Evolutionary conservation across 352 stramenopile genomes (phyloP).

Genomic region (Phytophthora constricta): DNA sequence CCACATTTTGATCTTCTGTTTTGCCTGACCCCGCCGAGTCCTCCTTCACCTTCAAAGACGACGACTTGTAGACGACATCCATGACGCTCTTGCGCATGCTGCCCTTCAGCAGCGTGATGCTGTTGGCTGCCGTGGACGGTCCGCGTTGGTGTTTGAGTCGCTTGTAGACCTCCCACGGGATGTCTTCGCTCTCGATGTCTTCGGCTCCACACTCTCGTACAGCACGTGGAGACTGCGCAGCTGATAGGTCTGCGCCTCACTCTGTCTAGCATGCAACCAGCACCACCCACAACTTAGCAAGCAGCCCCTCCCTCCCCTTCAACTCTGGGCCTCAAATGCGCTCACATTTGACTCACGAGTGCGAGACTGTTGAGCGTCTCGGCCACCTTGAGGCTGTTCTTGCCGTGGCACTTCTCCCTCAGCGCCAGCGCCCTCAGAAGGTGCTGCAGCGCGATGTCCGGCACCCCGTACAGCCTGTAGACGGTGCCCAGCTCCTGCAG

Average conservation of each 20-base stretch:
- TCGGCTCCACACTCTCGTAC: slow-evolving; percentile 59
- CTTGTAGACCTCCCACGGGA: slow-evolving; percentile 85
- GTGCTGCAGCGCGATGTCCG: slow-evolving; percentile 64
- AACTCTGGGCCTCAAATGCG: background rate
- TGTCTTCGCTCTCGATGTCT: slow-evolving; percentile 78
- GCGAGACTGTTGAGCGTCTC: slow-evolving; percentile 84
- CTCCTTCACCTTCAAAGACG: background rate
- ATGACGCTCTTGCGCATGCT: slow-evolving; percentile 68
- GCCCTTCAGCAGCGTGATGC: slow-evolving; percentile 65
- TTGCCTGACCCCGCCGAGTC: background rate
- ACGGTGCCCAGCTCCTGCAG: slow-evolving; percentile 72
- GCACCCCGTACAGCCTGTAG: slow-evolving; percentile 64
- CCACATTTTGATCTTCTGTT: background rate
- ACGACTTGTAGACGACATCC: slow-evolving; percentile 39
- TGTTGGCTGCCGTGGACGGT: slow-evolving; percentile 63
- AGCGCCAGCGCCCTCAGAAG: slow-evolving; percentile 58
- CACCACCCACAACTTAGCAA: background rate
- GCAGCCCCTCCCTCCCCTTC: background rate
- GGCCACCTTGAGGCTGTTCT: slow-evolving; percentile 70
- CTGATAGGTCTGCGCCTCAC: slow-evolving; percentile 49
- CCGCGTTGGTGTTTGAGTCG: slow-evolving; percentile 71
- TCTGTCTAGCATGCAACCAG: slow-evolving; percentile 31
- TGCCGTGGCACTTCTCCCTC: slow-evolving; percentile 54
- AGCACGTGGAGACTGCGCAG: slow-evolving; percentile 63
- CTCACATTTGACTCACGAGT: slow-evolving; percentile 57